Percentiles rank a stretch among this genome's conserved stretches.
Evolutionary conservation across 805 yeast species (phyloP).

Genomic region (Torulaspora indica): DNA sequence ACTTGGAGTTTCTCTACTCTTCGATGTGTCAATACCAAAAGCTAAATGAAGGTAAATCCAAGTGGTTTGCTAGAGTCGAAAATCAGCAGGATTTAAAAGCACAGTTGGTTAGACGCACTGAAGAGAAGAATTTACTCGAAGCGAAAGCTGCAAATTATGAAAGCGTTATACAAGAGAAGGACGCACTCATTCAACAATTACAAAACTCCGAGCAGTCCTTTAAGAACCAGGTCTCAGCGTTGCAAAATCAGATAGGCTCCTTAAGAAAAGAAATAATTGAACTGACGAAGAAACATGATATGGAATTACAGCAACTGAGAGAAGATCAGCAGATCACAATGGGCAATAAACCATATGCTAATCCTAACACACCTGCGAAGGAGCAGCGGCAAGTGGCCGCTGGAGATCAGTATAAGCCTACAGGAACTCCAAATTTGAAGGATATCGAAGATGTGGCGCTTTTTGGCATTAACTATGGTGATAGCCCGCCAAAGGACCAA

Average conservation of each 20-base stretch:
- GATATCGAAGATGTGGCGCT: conserved; percentile 35
- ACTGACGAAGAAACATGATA: conserved; percentile 11
- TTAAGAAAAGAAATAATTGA: conserved; percentile 10
- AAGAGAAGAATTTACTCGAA: conserved; percentile 15
- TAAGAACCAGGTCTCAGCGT: conserved; percentile 6
- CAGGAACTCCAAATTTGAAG: conserved; percentile 34
- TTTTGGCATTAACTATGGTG: conserved; percentile 31
- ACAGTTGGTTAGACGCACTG: conserved; percentile 8
- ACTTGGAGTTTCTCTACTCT: conserved; percentile 81
- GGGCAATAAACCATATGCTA: conserved; percentile 3
- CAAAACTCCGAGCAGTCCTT: conserved; percentile 6
- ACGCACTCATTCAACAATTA: conserved; percentile 9
- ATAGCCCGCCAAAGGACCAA: conserved; percentile 23
- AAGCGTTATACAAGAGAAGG: conserved; percentile 17
- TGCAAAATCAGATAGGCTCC: conserved; percentile 12
- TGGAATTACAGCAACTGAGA: conserved; percentile 11
- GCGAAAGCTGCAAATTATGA: conserved; percentile 17
- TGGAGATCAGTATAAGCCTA: conserved; percentile 15
- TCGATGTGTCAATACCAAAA: conserved; percentile 59
- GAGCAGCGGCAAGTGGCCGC: background rate
- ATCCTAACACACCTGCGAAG: background rate
- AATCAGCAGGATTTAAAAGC: conserved; percentile 10
- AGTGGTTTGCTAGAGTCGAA: conserved; percentile 30
- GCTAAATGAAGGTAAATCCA: conserved; percentile 41
- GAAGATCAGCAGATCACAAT: conserved; percentile 1